Percentiles rank a stretch among this genome's conserved stretches.
phyloP scores from a whole-genome alignment of 345 rosid genomes.

The Euphorbia tirucalli region DNA sequence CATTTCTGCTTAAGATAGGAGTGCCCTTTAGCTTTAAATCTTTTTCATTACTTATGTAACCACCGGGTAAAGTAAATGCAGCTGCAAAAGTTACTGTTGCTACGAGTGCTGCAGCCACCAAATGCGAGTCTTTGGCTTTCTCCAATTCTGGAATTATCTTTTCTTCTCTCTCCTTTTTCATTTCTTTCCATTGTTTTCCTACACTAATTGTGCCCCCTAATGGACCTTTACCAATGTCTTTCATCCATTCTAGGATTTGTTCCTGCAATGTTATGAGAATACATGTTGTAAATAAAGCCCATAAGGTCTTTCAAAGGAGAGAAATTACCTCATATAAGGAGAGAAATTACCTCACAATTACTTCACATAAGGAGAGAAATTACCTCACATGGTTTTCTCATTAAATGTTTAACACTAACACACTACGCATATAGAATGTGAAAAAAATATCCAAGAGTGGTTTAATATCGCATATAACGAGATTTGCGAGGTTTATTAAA shows the following conservation, averaged over 20 bases:
- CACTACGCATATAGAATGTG: too few species aligned
- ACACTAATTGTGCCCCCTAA: neutral
- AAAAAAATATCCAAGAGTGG: too few species aligned
- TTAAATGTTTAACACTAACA: too few species aligned
- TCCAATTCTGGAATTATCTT: neutral
- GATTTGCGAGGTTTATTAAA: too few species aligned
- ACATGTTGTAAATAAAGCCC: too few species aligned
- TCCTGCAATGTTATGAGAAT: neutral
- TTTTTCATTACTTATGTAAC: constrained; percentile 12
- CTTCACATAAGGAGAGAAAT: too few species aligned
- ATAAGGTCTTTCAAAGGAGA: too few species aligned
- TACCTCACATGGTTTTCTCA: too few species aligned
- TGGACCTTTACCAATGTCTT: constrained; percentile 4
- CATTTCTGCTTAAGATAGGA: constrained; percentile 6
- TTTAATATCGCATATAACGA: too few species aligned
- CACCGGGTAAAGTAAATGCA: constrained; percentile 23
- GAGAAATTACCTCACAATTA: too few species aligned
- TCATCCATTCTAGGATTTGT: neutral
- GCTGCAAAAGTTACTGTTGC: constrained; percentile 26
- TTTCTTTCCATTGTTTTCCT: neutral
- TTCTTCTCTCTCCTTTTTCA: neutral
- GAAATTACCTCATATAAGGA: too few species aligned
- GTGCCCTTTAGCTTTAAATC: neutral
- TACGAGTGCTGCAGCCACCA: constrained; percentile 15
- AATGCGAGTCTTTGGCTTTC: neutral